These are phyloP conservation scores for Arachis hypogaea DNA, from an alignment of 306 rosid genomes.

Conservation along the genomic window DNA sequence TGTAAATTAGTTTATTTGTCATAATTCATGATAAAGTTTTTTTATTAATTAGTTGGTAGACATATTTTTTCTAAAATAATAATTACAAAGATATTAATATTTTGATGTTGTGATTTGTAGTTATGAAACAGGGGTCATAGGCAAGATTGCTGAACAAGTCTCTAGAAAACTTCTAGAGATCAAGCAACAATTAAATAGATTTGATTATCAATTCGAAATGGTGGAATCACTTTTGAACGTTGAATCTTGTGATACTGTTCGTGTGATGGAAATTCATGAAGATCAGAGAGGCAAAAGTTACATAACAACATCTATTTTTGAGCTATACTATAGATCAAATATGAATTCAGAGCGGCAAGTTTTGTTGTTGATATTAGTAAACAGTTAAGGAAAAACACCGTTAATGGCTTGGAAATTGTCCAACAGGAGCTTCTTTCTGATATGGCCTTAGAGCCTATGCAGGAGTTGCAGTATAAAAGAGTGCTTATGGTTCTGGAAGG, in stretches of 20 bases:
- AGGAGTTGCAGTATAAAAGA: not conserved
- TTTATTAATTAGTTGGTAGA: no score
- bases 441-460: not conserved
- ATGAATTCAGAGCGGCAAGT: not conserved
- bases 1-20: no score
- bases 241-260: not conserved
- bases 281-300: not conserved
- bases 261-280: not conserved
- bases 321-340: not conserved
- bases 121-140: not conserved
- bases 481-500: constrained; percentile 26
- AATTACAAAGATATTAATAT: no score
- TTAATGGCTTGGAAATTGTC: not conserved
- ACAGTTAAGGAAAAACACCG: not conserved
- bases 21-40: no score
- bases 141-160: not conserved
- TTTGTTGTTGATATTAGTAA: constrained; percentile 2
- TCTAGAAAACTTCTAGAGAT: not conserved
- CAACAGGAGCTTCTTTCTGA: constrained; percentile 11
- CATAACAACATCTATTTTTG: not conserved
- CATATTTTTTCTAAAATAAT: no score
- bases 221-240: not conserved
- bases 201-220: not conserved
- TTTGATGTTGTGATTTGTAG: not conserved
- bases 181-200: not conserved